Conservation (phyloP, 257 asterid genomes). For the Misopates orontium region DNA sequence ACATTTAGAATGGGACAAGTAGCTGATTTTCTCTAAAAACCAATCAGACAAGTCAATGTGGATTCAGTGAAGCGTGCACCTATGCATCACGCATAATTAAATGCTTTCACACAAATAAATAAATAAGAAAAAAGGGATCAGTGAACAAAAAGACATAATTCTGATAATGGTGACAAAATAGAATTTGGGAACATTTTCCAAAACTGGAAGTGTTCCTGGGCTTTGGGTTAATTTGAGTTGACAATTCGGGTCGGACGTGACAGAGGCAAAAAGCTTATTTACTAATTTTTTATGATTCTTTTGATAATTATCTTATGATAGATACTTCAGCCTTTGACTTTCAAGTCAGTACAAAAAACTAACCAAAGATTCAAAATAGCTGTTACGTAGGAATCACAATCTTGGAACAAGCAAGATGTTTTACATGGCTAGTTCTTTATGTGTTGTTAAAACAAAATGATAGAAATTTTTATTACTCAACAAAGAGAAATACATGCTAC, state of each 20-base stretch:
- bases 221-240: conserved; percentile 21
- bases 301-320: no score
- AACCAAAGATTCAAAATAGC: neutral
- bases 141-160: conserved; percentile 6
- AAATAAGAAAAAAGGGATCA: neutral
- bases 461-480: no score
- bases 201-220: conserved; percentile 11
- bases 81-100: conserved; percentile 31
- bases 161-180: conserved; percentile 18
- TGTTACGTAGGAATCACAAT: no score
- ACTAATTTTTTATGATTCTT: conserved; percentile 18
- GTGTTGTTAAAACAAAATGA: no score
- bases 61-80: conserved; percentile 27
- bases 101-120: conserved; percentile 3
- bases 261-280: conserved; percentile 9
- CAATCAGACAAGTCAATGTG: conserved; percentile 34
- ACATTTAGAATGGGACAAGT: conserved; percentile 22
- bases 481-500: no score
- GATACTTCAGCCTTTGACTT: conserved; percentile 34
- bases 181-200: conserved; percentile 20
- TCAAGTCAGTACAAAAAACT: neutral
- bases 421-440: no score
- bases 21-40: conserved; percentile 6
- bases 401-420: no score
- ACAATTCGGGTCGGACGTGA: conserved; percentile 33